A percentile compares a stretch with the other conserved stretches of the same genome.
Evolutionary conservation across 352 stramenopile species (phyloP).

Genomic region (Phytophthora fragariaefolia): DNA sequence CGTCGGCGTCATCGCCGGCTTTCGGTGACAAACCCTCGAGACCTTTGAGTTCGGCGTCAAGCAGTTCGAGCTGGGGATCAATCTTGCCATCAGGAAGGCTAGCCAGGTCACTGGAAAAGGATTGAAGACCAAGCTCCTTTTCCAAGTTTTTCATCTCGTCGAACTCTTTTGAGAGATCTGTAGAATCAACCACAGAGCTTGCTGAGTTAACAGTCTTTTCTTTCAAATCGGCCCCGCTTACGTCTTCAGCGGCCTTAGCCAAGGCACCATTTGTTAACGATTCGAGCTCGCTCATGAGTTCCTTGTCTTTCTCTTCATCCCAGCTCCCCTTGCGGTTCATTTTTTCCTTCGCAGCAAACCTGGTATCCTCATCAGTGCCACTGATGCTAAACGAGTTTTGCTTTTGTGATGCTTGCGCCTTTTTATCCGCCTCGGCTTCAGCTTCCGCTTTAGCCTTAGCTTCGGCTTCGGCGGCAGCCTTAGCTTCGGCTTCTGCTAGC

Average conservation of each 20-base stretch:
- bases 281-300: conserved; percentile 87
- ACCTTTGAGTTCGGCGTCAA: conserved; percentile 83
- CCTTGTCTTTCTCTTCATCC: conserved; percentile 87
- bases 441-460: conserved; percentile 44
- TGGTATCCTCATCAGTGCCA: conserved; percentile 64
- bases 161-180: conserved; percentile 70
- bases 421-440: conserved; percentile 40
- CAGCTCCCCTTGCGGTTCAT: conserved; percentile 77
- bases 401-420: conserved; percentile 37
- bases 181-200: conserved; percentile 37
- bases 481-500: conserved; percentile 59
- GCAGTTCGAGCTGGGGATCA: conserved; percentile 64
- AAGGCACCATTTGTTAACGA: conserved; percentile 70
- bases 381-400: conserved; percentile 83
- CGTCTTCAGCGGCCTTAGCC: conserved; percentile 46
- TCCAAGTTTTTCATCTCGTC: conserved; percentile 87
- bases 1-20: conserved; percentile 45
- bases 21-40: conserved; percentile 63
- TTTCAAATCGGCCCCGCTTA: conserved; percentile 38
- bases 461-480: conserved; percentile 43
- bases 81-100: conserved; percentile 58
- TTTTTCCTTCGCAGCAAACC: conserved; percentile 38
- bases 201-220: conserved; percentile 47
- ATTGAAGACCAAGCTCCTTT: conserved; percentile 80
- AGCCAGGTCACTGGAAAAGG: conserved; percentile 57